Percentiles rank a stretch among this genome's conserved stretches.
These are phyloP conservation scores for Inosperma sp. DNA, from an alignment of 768 basidiomycete genomes.

Conservation along the genomic window DNA sequence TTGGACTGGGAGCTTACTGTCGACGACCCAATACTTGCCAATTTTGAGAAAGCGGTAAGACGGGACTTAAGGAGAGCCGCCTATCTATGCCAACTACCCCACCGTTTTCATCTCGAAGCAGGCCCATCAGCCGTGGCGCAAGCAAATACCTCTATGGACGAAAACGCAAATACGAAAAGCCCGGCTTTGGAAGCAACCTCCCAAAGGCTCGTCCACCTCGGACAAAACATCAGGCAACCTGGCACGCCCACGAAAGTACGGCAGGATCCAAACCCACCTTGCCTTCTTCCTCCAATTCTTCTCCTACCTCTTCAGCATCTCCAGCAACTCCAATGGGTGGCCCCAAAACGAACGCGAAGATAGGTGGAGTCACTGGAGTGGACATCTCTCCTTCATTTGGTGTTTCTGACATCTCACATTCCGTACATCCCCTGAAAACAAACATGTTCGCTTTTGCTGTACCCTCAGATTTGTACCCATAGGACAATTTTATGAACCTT, in stretches of 20 bases:
- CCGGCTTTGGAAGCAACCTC: slow-evolving; percentile 42
- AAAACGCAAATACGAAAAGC: slow-evolving; percentile 42
- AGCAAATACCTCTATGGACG: slow-evolving; percentile 39
- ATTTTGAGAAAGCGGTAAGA: slow-evolving; percentile 57
- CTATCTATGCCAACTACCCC: slow-evolving; percentile 60
- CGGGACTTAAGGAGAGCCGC: slow-evolving; percentile 51
- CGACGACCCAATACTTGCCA: slow-evolving; percentile 53
- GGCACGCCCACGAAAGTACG: slow-evolving; percentile 16
- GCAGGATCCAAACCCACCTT: slow-evolving; percentile 38
- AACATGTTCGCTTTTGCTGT: slow-evolving; percentile 65
- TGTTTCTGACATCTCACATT: neutral
- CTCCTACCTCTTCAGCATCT: slow-evolving; percentile 58
- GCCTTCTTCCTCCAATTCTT: slow-evolving; percentile 48
- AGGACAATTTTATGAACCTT: no score
- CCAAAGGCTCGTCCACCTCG: slow-evolving; percentile 33
- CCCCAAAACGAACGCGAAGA: slow-evolving; percentile 48
- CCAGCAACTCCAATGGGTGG: slow-evolving; percentile 54
- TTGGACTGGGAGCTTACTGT: slow-evolving; percentile 89
- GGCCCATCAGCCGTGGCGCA: slow-evolving; percentile 41
- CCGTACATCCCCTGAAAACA: slow-evolving; percentile 43
- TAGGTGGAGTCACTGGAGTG: slow-evolving; percentile 40
- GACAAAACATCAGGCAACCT: slow-evolving; percentile 30
- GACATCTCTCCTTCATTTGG: slow-evolving; percentile 38
- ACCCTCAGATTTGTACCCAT: slow-evolving; percentile 62
- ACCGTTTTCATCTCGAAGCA: slow-evolving; percentile 60